A percentile compares a stretch with the other conserved stretches of the same genome.
Evolutionary conservation across 2,329 filamentous ascomycete genomes (phyloP).

Genomic region (Neobulgaria alba): DNA sequence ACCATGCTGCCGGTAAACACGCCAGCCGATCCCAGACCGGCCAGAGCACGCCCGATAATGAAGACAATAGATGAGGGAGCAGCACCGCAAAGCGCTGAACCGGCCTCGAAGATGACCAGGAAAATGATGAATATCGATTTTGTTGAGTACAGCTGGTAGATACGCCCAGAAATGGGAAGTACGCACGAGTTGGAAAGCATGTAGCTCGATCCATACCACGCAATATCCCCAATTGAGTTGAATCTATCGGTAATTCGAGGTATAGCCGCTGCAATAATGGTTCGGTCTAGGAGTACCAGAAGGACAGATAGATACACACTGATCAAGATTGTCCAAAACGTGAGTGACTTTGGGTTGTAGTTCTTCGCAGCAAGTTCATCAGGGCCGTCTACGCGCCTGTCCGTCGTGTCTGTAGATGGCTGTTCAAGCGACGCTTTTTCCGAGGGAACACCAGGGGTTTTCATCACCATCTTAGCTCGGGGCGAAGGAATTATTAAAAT

Average conservation of each 20-base stretch:
- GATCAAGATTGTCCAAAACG: too few relatives aligned
- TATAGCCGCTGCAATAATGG: slow-evolving; percentile 27
- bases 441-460: too few relatives aligned
- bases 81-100: slow-evolving; percentile 1
- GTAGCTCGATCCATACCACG: slow-evolving; percentile 31
- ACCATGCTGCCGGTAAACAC: background rate
- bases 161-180: background rate
- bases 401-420: too few relatives aligned
- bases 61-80: background rate
- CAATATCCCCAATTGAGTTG: slow-evolving; percentile 30
- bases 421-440: too few relatives aligned
- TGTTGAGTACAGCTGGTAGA: background rate
- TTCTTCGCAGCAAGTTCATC: too few relatives aligned
- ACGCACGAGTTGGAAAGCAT: slow-evolving; percentile 18
- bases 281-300: slow-evolving; percentile 13
- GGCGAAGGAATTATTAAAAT: too few relatives aligned
- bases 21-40: background rate
- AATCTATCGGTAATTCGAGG: slow-evolving; percentile 32
- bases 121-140: slow-evolving; percentile 7
- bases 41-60: slow-evolving; percentile 2
- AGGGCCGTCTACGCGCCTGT: too few relatives aligned
- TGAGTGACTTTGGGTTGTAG: too few relatives aligned
- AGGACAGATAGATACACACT: slow-evolving; percentile 15
- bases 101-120: slow-evolving; percentile 1
- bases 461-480: too few relatives aligned